Evolutionary conservation across 1,284 basidiomycete species (phyloP), one percentile per base, ranked within the genome.

Genomic region (Boletus subluridellus): DNA sequence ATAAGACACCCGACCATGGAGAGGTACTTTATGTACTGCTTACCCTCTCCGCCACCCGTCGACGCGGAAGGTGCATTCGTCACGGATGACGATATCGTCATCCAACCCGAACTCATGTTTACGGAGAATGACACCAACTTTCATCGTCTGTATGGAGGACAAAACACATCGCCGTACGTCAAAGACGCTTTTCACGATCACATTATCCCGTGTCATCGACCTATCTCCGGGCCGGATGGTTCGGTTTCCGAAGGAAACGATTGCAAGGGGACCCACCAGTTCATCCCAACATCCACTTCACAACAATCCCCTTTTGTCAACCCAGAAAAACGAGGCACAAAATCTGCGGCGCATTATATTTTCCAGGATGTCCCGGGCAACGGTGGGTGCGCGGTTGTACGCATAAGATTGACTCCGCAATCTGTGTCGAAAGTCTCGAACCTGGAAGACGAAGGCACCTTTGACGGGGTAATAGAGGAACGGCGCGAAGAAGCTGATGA

Each of bases 101-200:
- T 96, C 30, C 83, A 89, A 47, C 94, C 95, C 0, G 86, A 92
- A 17, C 78, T 98, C 41, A 74, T 98, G 17, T 98, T 98, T 74
- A 95, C 93, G 11, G 94, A 98, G 71, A 99, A 98, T 76, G 93
- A 98, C 73, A 98, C 95, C 63, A 99, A 99, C 80, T 96, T 90
- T 73, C 83, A 85, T 69, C 85, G 96, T 59, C 81, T 99, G 37
- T 99, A 98, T 73, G 88, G 88, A 38, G 95, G 92, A 28, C 78
- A 85, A 66, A 98, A 98, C 78, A 79, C 83, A 58, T 87, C 86
- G 0, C 82, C 84, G 2, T 95, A 89, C 71, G 92, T 92, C 68
- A 99, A 99, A 78, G 96, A 99, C 69, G 95, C 90, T n/a, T 98
- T 99, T 82, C 95, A 99, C 71, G 95, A 98, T 73, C 92, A 98